Percentiles rank a stretch among this genome's conserved stretches.
Evolutionary conservation across 192 early-diverging fungal genomes (phyloP).

Genomic region (Linnemannia exigua): DNA sequence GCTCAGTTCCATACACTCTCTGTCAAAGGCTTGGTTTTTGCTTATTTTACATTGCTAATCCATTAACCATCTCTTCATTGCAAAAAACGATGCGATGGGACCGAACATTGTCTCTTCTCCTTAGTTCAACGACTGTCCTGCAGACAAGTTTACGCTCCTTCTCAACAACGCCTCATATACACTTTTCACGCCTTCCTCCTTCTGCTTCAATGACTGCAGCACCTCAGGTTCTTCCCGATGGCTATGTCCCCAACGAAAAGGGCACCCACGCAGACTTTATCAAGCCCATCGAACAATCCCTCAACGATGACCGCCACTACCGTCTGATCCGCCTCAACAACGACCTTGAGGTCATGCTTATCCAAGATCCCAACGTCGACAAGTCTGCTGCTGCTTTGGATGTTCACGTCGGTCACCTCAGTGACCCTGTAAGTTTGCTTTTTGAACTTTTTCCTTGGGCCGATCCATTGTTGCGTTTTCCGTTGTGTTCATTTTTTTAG

Average conservation of each 20-base stretch:
- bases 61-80: neutral
- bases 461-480: neutral
- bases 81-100: neutral
- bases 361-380: constrained; percentile 80
- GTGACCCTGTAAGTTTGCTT: constrained; percentile 73
- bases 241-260: constrained; percentile 35
- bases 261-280: constrained; percentile 55
- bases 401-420: constrained; percentile 85
- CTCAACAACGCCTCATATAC: neutral
- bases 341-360: constrained; percentile 75
- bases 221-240: constrained; percentile 24
- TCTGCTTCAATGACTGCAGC: constrained; percentile 20
- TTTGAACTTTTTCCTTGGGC: neutral
- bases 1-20: no score
- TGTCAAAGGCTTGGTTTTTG: neutral
- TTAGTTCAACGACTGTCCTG: constrained; percentile 3
- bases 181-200: neutral
- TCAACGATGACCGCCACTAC: constrained; percentile 76
- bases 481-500: neutral
- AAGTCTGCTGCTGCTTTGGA: constrained; percentile 85
- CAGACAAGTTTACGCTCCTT: neutral
- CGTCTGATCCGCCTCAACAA: constrained; percentile 72
- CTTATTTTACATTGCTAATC: neutral
- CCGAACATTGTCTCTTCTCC: neutral
- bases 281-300: constrained; percentile 63